Evolutionary conservation across 2,329 filamentous ascomycete species (phyloP), one percentile per base, ranked within the genome.

Genomic region (Neopestalotiopsis sp.): DNA sequence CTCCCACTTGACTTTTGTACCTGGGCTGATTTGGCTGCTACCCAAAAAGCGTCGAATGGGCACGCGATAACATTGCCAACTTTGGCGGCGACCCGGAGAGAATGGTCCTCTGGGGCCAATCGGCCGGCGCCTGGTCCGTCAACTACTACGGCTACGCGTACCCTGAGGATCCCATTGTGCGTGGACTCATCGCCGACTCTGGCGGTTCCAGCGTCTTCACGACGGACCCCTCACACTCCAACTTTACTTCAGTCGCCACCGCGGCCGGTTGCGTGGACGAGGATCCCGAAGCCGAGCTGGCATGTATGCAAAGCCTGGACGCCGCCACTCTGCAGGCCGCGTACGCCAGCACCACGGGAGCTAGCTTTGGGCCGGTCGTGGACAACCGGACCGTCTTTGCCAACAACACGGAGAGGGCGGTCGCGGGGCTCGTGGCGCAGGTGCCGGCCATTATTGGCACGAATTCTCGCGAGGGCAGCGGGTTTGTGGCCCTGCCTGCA

Each of bases 21-120:
- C 24, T 28, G 24, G 24, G 45, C 45, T 53, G n/a, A 24, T 53
- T 9, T 7, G 34, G 10, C 7, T 1, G 0, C 75, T 87, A 20
- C 17, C 0, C 82, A 86, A 75, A 88, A 85, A 86, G 76, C 85
- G 68, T 70, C 4, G 68, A 70, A 45, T 70, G 68, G 68, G 40
- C 61, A 0, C 79, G 79, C 49, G 76, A 82, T 68, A 87, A 87
- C 73, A 83, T 87, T 57, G 78, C 71, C 5, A 76, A 75, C 4
- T 88, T 88, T 71, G 84, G 85, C 64, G 86, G 86, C 30, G 82
- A 85, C 69, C 74, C 77, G 2, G 69, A 75, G 1, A 75, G 78
- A 13, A 85, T 86, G 69, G 80, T 80, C 1, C 76, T 85, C 10
- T 83, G 82, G 72, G 85, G 85, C 20, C 82, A 85, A 75, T 85